Base-by-base conservation (phyloP, 352 stramenopile genomes). In the Thalassiosira mediterranea region DNA sequence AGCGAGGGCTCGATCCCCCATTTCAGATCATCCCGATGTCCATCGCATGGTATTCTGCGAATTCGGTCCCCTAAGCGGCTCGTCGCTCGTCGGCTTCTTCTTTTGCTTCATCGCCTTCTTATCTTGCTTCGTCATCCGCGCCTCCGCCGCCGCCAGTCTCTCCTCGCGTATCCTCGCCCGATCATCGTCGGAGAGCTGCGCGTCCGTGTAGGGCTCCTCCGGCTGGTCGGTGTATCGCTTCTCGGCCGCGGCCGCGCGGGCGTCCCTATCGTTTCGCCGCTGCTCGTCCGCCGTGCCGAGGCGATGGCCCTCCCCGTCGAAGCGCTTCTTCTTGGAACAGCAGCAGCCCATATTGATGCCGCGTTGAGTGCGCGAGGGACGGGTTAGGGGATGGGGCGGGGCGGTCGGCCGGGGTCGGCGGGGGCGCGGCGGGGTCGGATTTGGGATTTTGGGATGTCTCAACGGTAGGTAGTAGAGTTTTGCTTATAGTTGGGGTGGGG, bases 21-120 rank as follows among this genome's bases (percentile, higher is more conserved):
- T n/a, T 46, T n/a, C 47, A 19, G 25, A 48, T 49, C 54, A 79
- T 11, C 71, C 71, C 54, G 72, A 64, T 31, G 72, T 77, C 72
- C 72, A 81, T 61, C 65, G 51, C 65, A 81, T 62, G 0, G 66
- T 52, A 66, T 69, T 74, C 23, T 81, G 38, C 5, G 63, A 67
- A 64, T 81, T 76, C 4, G 72, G 72, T 1, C 72, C 65, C 34
- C 62, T 59, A 60, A 81, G 47, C 25, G 72, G 72, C 29, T 58
- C 57, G 66, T 70, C 56, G 25, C 21, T 61, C 21, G n/a, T 72
- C 13, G 56, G 37, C 29, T 67, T 71, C 44, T 68, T 76, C 32
- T 79, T 79, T 52, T 77, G 65, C 13, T 53, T 78, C 52, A 61
- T 71, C 23, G 49, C 56, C 32, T 70, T 69, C 46, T 69, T 75